A percentile compares a stretch with the other conserved stretches of the same genome.
phyloP scores from a whole-genome alignment of 1,139 yeast species.

The Yamadazyma aaseri region DNA sequence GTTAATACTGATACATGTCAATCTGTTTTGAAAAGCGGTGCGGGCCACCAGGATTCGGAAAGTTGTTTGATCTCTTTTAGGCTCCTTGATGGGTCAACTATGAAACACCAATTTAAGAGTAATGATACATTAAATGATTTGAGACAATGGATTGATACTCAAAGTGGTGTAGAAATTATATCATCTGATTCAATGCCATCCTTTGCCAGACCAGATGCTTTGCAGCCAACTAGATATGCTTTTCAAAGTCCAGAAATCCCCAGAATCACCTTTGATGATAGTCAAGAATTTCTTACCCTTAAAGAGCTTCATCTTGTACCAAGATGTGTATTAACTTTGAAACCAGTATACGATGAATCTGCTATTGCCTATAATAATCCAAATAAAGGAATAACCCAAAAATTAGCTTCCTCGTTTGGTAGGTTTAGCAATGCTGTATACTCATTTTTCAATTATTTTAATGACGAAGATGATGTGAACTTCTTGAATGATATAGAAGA shows the following conservation, averaged over 20 bases:
- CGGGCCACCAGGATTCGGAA: too few species aligned
- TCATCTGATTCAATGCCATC: conserved; percentile 30
- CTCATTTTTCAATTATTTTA: conserved; percentile 44
- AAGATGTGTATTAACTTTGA: conserved; percentile 63
- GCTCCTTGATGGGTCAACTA: conserved; percentile 53
- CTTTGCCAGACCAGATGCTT: conserved; percentile 34
- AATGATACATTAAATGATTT: conserved; percentile 51
- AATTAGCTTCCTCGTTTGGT: conserved; percentile 12
- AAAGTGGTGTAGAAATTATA: conserved; percentile 39
- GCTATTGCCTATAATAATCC: conserved; percentile 18
- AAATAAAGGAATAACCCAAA: conserved; percentile 17
- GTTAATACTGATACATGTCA: too few species aligned
- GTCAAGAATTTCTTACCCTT: conserved; percentile 53
- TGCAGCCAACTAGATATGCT: conserved; percentile 34
- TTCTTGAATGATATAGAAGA: conserved; percentile 6
- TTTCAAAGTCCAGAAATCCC: conserved; percentile 41
- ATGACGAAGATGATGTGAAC: conserved; percentile 4
- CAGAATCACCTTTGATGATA: conserved; percentile 39
- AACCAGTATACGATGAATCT: conserved; percentile 45
- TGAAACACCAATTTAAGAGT: conserved; percentile 42
- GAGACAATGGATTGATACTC: conserved; percentile 59
- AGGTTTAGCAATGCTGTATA: conserved; percentile 32
- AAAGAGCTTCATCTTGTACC: conserved; percentile 55
- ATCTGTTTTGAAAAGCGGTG: too few species aligned
- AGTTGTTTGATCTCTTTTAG: conserved; percentile 53